Evolutionary conservation across 225 moss, liverwort and hornwort species (phyloP).

Genomic region (Neckera pumila): DNA sequence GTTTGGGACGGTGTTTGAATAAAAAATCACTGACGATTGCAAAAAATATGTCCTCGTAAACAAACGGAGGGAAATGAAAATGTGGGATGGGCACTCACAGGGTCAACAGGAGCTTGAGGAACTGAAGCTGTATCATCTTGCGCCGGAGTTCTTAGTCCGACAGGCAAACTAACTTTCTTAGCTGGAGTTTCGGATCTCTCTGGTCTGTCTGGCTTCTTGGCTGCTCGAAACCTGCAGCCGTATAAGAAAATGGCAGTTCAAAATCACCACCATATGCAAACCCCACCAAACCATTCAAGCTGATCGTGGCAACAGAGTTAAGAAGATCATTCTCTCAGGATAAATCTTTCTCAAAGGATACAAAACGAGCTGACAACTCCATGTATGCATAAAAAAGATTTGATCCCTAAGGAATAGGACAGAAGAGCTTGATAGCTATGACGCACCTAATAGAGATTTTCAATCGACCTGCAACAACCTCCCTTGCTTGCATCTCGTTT

Average conservation of each 20-base stretch:
- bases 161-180: slow-evolving; percentile 46
- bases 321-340: neutral
- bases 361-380: neutral
- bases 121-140: slow-evolving; percentile 30
- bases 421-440: neutral
- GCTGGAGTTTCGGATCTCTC: slow-evolving; percentile 46
- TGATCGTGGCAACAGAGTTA: neutral
- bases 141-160: slow-evolving; percentile 13
- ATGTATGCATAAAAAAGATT: neutral
- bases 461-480: slow-evolving; percentile 42
- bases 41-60: neutral
- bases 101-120: slow-evolving; percentile 54
- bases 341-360: neutral
- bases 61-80: neutral
- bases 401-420: neutral
- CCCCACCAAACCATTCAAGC: neutral
- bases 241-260: neutral
- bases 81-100: slow-evolving; percentile 13
- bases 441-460: slow-evolving; percentile 64
- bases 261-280: too few species aligned
- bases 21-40: neutral
- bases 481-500: slow-evolving; percentile 53
- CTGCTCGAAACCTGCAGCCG: slow-evolving; percentile 65
- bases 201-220: slow-evolving; percentile 57
- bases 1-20: neutral